phyloP scores from a whole-genome alignment of 192 early-diverging fungal genomes.

The Dissophora ornata region DNA sequence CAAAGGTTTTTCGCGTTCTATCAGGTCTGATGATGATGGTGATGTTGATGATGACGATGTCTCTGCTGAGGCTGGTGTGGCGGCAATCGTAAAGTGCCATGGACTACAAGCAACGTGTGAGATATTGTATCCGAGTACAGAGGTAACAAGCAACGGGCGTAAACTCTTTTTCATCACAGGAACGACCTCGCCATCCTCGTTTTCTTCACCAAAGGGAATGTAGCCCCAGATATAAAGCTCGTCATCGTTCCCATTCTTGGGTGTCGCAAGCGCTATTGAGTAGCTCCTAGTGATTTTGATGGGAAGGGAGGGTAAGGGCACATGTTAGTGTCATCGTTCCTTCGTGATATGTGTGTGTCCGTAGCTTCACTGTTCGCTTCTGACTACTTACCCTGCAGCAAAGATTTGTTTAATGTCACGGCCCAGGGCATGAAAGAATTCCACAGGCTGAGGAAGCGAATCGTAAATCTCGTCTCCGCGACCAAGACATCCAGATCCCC shows the following conservation, averaged over 20 bases:
- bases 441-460: conserved; percentile 46
- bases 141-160: conserved; percentile 42
- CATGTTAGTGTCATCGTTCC: background rate
- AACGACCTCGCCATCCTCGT: conserved; percentile 17
- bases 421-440: conserved; percentile 46
- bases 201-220: conserved; percentile 45
- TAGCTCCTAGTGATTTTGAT: conserved; percentile 23
- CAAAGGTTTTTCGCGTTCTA: conserved; percentile 20
- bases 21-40: background rate
- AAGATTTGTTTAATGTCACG: conserved; percentile 46
- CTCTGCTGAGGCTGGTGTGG: conserved; percentile 11
- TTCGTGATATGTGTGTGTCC: background rate
- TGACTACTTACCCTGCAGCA: conserved; percentile 49
- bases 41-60: background rate
- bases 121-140: conserved; percentile 49
- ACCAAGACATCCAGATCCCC: conserved; percentile 50
- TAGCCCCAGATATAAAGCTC: conserved; percentile 54
- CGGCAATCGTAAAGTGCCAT: conserved; percentile 50
- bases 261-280: conserved; percentile 35
- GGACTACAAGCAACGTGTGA: conserved; percentile 50
- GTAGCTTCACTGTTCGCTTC: no score
- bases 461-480: conserved; percentile 52
- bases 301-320: background rate
- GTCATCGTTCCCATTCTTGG: conserved; percentile 41
- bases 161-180: conserved; percentile 47